phyloP scores from a whole-genome alignment of 371 early-diverging fungal species.

The Blakeslea trispora region DNA sequence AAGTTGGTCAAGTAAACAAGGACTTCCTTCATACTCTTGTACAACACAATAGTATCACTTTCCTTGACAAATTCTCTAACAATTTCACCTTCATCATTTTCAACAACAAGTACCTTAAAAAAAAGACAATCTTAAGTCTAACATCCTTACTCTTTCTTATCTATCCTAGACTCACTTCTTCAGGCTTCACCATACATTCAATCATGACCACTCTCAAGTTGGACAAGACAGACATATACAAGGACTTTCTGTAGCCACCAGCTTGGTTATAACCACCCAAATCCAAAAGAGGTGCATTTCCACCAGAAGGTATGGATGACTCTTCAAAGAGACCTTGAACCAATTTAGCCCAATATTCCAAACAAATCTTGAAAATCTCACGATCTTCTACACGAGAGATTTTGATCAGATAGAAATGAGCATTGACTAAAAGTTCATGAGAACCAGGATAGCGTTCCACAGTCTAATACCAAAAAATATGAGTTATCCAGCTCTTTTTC shows the following conservation, averaged over 20 bases:
- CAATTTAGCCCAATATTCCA: slow-evolving; percentile 95
- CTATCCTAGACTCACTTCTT: slow-evolving; percentile 72
- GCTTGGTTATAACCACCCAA: slow-evolving; percentile 29
- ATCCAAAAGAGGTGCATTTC: slow-evolving; percentile 47
- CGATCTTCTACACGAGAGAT: slow-evolving; percentile 93
- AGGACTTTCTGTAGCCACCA: slow-evolving; percentile 42
- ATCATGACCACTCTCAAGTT: slow-evolving; percentile 91
- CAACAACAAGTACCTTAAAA: slow-evolving; percentile 89
- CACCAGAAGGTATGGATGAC: slow-evolving; percentile 58
- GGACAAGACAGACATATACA: slow-evolving; percentile 82
- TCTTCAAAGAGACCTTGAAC: slow-evolving; percentile 88
- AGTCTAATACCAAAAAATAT: slow-evolving; percentile 4
- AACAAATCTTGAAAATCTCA: slow-evolving; percentile 96
- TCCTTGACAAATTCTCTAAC: slow-evolving; percentile 98
- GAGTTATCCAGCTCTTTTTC: too few relatives aligned
- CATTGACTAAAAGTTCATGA: slow-evolving; percentile 72
- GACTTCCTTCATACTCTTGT: slow-evolving; percentile 98
- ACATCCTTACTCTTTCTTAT: background rate
- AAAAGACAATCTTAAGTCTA: background rate
- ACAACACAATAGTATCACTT: slow-evolving; percentile 96
- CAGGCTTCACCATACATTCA: slow-evolving; percentile 96
- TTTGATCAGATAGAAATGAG: slow-evolving; percentile 87
- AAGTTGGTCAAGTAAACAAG: slow-evolving; percentile 96
- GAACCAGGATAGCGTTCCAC: slow-evolving; percentile 60
- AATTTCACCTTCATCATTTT: slow-evolving; percentile 99